phyloP scores from a whole-genome alignment of 306 rosid genomes.

The Pachyrhizus erosus region DNA sequence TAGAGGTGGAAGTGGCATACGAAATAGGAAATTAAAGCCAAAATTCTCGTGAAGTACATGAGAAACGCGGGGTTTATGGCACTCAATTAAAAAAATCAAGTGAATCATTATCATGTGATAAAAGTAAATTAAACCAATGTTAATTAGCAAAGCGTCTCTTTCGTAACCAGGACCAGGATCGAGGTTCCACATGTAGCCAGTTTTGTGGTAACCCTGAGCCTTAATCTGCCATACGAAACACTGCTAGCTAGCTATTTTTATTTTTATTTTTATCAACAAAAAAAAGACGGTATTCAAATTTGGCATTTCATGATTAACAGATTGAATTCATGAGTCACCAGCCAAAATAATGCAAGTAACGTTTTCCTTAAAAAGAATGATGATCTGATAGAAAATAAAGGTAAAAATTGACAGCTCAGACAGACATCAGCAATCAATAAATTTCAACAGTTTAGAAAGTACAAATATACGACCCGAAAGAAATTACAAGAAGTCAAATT shows the following conservation, averaged over 20 bases:
- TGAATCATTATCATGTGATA: not conserved
- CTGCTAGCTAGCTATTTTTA: too few relatives aligned
- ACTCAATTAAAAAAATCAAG: too few relatives aligned
- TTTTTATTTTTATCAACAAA: too few relatives aligned
- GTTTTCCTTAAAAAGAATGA: not conserved
- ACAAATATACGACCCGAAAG: not conserved
- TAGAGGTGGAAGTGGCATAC: too few relatives aligned
- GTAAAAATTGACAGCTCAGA: not conserved
- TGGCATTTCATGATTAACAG: not conserved
- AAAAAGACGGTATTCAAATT: not conserved
- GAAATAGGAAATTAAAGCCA: too few relatives aligned
- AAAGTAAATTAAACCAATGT: not conserved
- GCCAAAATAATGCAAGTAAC: not conserved
- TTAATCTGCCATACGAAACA: too few relatives aligned
- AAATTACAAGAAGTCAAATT: not conserved
- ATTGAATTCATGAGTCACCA: not conserved
- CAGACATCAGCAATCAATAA: not conserved
- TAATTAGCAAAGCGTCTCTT: too few relatives aligned
- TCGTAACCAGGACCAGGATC: too few relatives aligned
- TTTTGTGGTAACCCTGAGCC: not conserved
- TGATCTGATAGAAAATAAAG: not conserved
- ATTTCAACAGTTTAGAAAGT: slow-evolving; percentile 37
- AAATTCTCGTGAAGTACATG: too few relatives aligned
- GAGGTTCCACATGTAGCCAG: not conserved
- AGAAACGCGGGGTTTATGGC: too few relatives aligned